phyloP scores from a whole-genome alignment of 164 flowering plant genomes.

The Malania oleifera region DNA sequence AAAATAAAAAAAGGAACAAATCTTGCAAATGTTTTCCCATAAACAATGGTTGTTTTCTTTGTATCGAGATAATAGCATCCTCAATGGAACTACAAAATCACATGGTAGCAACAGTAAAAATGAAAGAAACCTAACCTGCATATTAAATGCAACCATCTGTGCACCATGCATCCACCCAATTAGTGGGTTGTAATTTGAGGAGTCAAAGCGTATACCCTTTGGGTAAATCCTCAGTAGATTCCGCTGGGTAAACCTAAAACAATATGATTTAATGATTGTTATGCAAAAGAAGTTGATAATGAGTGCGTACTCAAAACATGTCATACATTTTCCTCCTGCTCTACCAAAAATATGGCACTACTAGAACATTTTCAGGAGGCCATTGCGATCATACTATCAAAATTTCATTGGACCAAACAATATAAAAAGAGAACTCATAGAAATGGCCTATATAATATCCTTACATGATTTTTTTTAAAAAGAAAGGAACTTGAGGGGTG shows the following conservation, averaged over 20 bases:
- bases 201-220: conserved; percentile 53
- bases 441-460: neutral
- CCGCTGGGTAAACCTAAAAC: conserved; percentile 56
- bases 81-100: too few species aligned
- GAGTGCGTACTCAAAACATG: neutral
- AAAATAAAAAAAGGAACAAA: too few species aligned
- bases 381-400: too few species aligned
- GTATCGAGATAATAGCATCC: too few species aligned
- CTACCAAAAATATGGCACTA: too few species aligned
- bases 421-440: neutral
- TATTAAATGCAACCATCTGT: conserved; percentile 74
- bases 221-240: conserved; percentile 62
- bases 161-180: conserved; percentile 70
- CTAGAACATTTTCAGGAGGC: too few species aligned
- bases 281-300: too few species aligned
- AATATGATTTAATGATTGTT: too few species aligned
- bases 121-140: conserved; percentile 43
- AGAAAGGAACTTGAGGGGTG: too few species aligned
- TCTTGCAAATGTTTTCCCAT: too few species aligned
- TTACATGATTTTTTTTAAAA: neutral
- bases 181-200: conserved; percentile 66
- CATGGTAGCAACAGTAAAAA: neutral
- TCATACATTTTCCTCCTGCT: neutral
- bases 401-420: too few species aligned
- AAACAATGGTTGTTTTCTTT: too few species aligned